Conservation (phyloP, 768 basidiomycete species). For the Clavaria fumosa region DNA sequence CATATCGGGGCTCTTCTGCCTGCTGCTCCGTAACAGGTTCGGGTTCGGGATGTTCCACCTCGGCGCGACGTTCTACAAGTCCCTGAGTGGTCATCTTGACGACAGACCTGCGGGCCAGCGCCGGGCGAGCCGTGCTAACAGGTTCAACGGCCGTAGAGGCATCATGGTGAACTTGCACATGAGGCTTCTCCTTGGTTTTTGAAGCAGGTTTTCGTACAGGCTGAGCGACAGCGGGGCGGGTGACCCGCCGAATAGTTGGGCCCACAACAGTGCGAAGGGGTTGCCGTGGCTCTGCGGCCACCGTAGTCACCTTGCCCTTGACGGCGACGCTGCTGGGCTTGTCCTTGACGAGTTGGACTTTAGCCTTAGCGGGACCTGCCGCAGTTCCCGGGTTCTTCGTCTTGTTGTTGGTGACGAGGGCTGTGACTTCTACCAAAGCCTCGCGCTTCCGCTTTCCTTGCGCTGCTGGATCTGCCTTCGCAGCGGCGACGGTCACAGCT, state of each 20-base stretch:
- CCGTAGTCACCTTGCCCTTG: slow-evolving; percentile 26
- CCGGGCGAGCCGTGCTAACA: slow-evolving; percentile 8
- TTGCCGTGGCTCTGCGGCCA: slow-evolving; percentile 29
- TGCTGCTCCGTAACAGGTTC: slow-evolving; percentile 12
- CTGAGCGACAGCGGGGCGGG: slow-evolving; percentile 15
- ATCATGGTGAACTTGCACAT: slow-evolving; percentile 23
- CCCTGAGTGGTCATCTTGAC: not conserved
- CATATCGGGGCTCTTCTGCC: slow-evolving; percentile 40
- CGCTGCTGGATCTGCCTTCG: slow-evolving; percentile 26
- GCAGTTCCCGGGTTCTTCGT: slow-evolving; percentile 21
- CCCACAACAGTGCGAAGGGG: slow-evolving; percentile 39
- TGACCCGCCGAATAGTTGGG: slow-evolving; percentile 21
- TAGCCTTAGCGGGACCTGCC: slow-evolving; percentile 39
- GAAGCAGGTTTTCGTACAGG: slow-evolving; percentile 19
- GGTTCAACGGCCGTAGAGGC: slow-evolving; percentile 12
- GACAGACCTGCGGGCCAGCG: slow-evolving; percentile 5
- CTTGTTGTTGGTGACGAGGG: slow-evolving; percentile 30
- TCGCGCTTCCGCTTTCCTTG: slow-evolving; percentile 62
- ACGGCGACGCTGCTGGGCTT: slow-evolving; percentile 51
- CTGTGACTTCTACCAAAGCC: slow-evolving; percentile 56
- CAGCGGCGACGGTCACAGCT: slow-evolving; percentile 26
- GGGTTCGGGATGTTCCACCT: slow-evolving; percentile 14
- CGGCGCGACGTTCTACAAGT: slow-evolving; percentile 8
- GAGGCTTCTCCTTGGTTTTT: slow-evolving; percentile 34
- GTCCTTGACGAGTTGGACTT: slow-evolving; percentile 28